These are phyloP conservation scores for Actinomortierella ambigua DNA, from an alignment of 371 early-diverging fungal species.

Conservation along the genomic window DNA sequence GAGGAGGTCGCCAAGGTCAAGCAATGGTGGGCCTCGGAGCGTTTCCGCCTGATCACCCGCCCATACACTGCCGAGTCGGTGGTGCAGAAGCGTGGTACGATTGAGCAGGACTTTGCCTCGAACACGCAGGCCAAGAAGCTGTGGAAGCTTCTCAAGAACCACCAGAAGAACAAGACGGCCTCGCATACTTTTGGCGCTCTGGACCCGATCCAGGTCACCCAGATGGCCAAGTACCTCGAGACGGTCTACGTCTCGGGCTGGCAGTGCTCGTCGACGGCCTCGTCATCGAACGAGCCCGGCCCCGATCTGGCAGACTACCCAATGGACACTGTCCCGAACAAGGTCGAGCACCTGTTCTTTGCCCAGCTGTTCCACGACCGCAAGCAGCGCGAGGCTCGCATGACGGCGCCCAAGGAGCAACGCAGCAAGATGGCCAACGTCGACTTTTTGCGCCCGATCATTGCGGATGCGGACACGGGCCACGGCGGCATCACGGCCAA, in stretches of 20 bases:
- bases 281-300: slow-evolving; percentile 97
- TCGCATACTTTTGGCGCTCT: slow-evolving; percentile 95
- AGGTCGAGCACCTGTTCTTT: slow-evolving; percentile 98
- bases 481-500: slow-evolving; percentile 93
- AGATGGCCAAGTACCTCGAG: slow-evolving; percentile 97
- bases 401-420: slow-evolving; percentile 69
- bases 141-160: slow-evolving; percentile 82
- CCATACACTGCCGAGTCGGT: slow-evolving; percentile 93
- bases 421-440: slow-evolving; percentile 76
- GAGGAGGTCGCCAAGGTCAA: slow-evolving; percentile 83
- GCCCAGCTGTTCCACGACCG: slow-evolving; percentile 98
- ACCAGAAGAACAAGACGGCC: slow-evolving; percentile 79
- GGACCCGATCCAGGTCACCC: slow-evolving; percentile 94
- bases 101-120: slow-evolving; percentile 80
- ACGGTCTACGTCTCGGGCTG: slow-evolving; percentile 98
- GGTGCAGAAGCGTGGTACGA: slow-evolving; percentile 88
- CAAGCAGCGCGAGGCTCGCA: slow-evolving; percentile 92
- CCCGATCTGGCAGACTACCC: slow-evolving; percentile 99
- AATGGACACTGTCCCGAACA: slow-evolving; percentile 98
- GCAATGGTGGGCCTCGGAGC: slow-evolving; percentile 86
- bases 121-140: slow-evolving; percentile 92
- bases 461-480: slow-evolving; percentile 98
- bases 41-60: slow-evolving; percentile 86
- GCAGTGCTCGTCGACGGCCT: slow-evolving; percentile 98
- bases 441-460: slow-evolving; percentile 95